Conservation (phyloP, 345 rosid species). For the Eucalyptus rudis region DNA sequence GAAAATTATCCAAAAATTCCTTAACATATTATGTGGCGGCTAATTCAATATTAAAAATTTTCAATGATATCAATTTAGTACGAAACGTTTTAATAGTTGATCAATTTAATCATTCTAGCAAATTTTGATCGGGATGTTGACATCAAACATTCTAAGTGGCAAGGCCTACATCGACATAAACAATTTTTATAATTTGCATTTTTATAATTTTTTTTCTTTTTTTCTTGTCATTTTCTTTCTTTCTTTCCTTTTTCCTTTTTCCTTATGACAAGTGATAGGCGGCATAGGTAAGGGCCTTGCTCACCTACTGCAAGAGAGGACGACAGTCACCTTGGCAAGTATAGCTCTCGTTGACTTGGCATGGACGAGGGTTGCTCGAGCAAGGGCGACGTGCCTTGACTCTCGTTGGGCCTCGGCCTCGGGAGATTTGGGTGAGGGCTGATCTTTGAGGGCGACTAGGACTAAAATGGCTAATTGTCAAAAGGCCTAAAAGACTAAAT, state of each 20-base stretch:
- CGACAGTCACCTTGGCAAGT: background rate
- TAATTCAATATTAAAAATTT: too few species aligned
- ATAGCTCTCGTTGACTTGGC: background rate
- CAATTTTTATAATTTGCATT: too few species aligned
- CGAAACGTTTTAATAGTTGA: accelerated
- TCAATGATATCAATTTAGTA: too few species aligned
- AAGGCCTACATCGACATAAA: accelerated
- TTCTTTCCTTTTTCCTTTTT: too few species aligned
- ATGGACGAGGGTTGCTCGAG: background rate
- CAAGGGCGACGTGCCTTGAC: background rate
- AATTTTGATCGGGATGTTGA: too few species aligned
- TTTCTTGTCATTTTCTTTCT: too few species aligned
- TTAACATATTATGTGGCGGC: too few species aligned
- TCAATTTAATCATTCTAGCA: too few species aligned
- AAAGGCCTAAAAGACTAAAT: background rate
- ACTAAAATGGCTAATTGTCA: background rate
- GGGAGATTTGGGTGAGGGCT: background rate
- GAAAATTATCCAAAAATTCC: background rate
- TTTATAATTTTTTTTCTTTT: accelerated
- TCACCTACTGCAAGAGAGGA: background rate
- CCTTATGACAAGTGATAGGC: background rate
- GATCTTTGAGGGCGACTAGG: accelerated
- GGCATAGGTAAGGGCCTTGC: background rate
- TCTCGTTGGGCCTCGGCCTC: accelerated
- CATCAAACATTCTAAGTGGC: background rate